A percentile compares a stretch with the other conserved stretches of the same genome.
phyloP scores from a whole-genome alignment of 2,329 filamentous ascomycete genomes.

The Sporothrix brasiliensis region DNA sequence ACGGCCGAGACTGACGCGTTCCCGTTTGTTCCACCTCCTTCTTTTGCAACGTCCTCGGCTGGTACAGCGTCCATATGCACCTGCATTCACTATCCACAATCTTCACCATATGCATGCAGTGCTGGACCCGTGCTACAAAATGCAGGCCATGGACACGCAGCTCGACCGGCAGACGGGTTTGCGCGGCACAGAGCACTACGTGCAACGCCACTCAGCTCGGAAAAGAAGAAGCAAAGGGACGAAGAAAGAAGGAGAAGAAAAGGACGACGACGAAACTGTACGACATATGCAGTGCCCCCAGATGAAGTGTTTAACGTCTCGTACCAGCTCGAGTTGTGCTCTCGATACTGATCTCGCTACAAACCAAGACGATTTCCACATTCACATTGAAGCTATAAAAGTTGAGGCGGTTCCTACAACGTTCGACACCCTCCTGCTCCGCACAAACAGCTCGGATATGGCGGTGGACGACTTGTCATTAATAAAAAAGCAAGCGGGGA shows the following conservation, averaged over 20 bases:
- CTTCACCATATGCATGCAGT: slow-evolving; percentile 22
- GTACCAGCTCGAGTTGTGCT: no score
- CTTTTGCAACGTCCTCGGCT: not conserved
- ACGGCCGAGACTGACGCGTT: not conserved
- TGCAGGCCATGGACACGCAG: not conserved
- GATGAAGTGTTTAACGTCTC: not conserved
- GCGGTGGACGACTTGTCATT: no score
- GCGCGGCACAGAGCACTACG: not conserved
- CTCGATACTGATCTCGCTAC: no score
- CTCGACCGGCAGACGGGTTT: not conserved
- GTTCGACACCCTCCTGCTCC: no score
- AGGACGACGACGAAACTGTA: not conserved
- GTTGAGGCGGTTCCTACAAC: no score
- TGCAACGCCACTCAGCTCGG: not conserved
- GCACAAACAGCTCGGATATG: no score
- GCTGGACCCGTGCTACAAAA: slow-evolving; percentile 14
- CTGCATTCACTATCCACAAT: no score
- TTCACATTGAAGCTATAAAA: no score
- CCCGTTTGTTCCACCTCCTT: not conserved
- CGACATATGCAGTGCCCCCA: not conserved
- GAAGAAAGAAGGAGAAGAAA: not conserved
- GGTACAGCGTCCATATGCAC: not conserved
- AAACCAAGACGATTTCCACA: no score
- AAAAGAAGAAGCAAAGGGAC: not conserved
- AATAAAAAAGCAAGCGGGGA: no score